phyloP scores from a whole-genome alignment of 2,329 filamentous ascomycete species.

The Monilinia aucupariae region DNA sequence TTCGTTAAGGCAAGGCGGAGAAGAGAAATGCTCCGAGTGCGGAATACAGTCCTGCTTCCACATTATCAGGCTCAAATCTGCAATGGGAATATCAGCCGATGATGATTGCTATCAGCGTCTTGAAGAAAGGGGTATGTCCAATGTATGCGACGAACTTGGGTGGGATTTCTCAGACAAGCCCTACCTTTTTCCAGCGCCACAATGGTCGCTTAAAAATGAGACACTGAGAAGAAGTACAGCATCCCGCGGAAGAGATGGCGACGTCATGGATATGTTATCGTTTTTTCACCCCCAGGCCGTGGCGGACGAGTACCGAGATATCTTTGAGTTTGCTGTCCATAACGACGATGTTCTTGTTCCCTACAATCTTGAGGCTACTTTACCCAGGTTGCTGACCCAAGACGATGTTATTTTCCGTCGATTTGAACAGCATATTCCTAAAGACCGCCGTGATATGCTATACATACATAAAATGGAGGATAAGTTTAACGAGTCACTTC shows the following conservation, averaged over 20 bases:
- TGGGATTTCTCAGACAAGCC: conserved; percentile 30
- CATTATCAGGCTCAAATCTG: conserved; percentile 14
- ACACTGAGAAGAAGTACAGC: background rate
- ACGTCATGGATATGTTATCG: conserved; percentile 32
- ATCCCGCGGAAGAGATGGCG: conserved; percentile 19
- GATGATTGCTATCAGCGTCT: conserved; percentile 26
- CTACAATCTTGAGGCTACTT: conserved; percentile 29
- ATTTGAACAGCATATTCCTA: conserved; percentile 26
- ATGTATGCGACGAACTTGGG: conserved; percentile 28
- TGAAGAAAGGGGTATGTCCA: conserved; percentile 24
- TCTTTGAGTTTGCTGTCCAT: conserved; percentile 27
- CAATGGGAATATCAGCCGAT: conserved; percentile 5
- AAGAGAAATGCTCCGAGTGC: conserved; percentile 25
- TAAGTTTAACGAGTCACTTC: conserved; percentile 24
- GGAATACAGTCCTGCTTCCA: conserved; percentile 24
- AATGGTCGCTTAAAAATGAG: conserved; percentile 30
- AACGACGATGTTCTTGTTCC: conserved; percentile 21
- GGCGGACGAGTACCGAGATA: conserved; percentile 27
- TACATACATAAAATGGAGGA: conserved; percentile 29
- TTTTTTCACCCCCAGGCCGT: conserved; percentile 24
- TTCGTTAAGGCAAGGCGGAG: conserved; percentile 16
- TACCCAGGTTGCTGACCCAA: conserved; percentile 26
- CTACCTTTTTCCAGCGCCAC: conserved; percentile 21
- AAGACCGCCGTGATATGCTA: conserved; percentile 24
- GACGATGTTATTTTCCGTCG: conserved; percentile 29